These are phyloP conservation scores for Mycosphaerelloides madeirae DNA, from an alignment of 2,329 filamentous ascomycete species.

Conservation along the genomic window DNA sequence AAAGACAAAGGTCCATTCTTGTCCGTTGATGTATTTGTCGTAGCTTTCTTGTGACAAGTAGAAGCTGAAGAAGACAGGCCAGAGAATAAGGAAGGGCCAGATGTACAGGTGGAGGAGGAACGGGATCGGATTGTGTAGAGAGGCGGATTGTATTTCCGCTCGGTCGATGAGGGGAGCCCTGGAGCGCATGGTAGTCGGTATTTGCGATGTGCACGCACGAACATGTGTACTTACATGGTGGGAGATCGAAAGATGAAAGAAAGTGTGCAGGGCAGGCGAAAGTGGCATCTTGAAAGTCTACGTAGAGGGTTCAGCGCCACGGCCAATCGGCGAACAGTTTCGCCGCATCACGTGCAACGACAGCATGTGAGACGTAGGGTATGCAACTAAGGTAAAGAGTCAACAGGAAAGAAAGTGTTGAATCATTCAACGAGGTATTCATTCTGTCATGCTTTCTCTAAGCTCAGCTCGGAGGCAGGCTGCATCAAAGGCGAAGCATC, in stretches of 20 bases:
- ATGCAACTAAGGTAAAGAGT: no score
- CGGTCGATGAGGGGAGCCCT: constrained; percentile 81
- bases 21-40: constrained; percentile 83
- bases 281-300: no score
- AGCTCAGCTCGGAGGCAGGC: constrained; percentile 2
- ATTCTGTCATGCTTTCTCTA: constrained; percentile 5
- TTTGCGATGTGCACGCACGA: not conserved
- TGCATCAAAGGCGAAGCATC: constrained; percentile 1
- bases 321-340: not conserved
- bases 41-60: constrained; percentile 82
- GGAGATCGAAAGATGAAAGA: not conserved
- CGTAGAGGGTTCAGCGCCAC: no score
- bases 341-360: not conserved
- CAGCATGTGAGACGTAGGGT: no score
- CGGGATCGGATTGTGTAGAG: constrained; percentile 81
- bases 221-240: constrained; percentile 6
- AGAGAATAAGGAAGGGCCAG: constrained; percentile 87
- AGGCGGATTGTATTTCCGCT: constrained; percentile 79
- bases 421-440: not conserved
- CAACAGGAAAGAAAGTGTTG: no score
- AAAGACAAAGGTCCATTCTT: constrained; percentile 98
- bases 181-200: constrained; percentile 10
- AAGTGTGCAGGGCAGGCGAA: not conserved
- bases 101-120: constrained; percentile 79
- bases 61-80: constrained; percentile 85